These are phyloP conservation scores for Dipsacomyces acuminosporus DNA, from an alignment of 371 early-diverging fungal species.

Conservation along the genomic window DNA sequence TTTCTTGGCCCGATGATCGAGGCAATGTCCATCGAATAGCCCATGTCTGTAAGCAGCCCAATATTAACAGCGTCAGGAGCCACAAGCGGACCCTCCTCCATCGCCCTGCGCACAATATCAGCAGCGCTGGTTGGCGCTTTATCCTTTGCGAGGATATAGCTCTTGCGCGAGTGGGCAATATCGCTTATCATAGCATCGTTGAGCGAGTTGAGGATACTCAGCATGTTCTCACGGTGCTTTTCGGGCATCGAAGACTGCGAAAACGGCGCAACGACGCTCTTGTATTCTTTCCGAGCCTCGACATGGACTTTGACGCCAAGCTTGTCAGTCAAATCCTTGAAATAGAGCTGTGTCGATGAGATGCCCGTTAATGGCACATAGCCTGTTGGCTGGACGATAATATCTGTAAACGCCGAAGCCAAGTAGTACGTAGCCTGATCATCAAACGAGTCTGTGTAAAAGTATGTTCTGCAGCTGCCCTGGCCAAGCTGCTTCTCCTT, in stretches of 20 bases:
- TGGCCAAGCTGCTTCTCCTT: constrained; percentile 50
- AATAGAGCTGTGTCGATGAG: constrained; percentile 47
- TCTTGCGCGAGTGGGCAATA: constrained; percentile 47
- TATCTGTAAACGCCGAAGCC: constrained; percentile 56
- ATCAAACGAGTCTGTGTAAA: constrained; percentile 37
- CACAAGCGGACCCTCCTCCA: constrained; percentile 18
- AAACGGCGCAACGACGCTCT: constrained; percentile 50
- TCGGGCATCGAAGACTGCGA: constrained; percentile 50
- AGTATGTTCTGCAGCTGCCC: constrained; percentile 48
- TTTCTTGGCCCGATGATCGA: constrained; percentile 20
- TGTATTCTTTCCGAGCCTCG: constrained; percentile 53
- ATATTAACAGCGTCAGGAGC: constrained; percentile 30
- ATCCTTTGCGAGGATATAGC: constrained; percentile 26
- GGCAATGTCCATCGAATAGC: constrained; percentile 40
- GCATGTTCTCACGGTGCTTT: constrained; percentile 52
- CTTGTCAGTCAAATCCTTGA: constrained; percentile 50
- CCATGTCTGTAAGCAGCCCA: constrained; percentile 41
- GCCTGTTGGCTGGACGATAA: constrained; percentile 56
- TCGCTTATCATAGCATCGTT: constrained; percentile 49
- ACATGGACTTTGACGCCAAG: constrained; percentile 51
- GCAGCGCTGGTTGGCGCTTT: constrained; percentile 15
- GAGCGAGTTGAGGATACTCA: constrained; percentile 47
- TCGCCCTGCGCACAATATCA: constrained; percentile 13
- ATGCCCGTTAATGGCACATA: constrained; percentile 53
- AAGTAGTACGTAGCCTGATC: constrained; percentile 55